These are phyloP conservation scores for Eucalyptus polybractea DNA, from an alignment of 345 rosid species.

Conservation along the genomic window DNA sequence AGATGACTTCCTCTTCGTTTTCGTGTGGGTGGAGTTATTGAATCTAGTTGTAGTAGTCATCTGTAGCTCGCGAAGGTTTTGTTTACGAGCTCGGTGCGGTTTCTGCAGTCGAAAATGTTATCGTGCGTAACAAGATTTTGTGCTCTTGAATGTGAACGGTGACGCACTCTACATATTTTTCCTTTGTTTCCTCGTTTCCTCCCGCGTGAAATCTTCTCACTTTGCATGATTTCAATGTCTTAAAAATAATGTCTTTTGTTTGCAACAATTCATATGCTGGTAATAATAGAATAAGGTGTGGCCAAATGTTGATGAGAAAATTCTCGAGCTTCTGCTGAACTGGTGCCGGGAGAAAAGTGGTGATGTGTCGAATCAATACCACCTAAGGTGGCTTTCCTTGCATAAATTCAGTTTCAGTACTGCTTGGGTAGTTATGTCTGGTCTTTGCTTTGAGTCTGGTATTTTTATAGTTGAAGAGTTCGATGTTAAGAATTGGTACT, in stretches of 20 bases:
- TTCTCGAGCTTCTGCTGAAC: background rate
- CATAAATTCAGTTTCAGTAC: background rate
- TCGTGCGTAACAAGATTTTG: background rate
- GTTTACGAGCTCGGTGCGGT: background rate
- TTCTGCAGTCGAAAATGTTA: background rate
- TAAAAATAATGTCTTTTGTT: background rate
- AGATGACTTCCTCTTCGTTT: background rate
- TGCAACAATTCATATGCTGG: background rate
- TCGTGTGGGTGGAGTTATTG: background rate
- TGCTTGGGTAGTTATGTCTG: background rate
- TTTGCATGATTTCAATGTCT: background rate
- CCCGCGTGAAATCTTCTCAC: background rate
- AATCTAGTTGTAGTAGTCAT: background rate
- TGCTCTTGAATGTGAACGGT: background rate
- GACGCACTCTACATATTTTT: background rate
- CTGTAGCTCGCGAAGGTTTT: background rate
- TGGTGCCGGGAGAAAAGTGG: background rate
- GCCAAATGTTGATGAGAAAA: background rate
- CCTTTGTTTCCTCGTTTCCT: background rate
- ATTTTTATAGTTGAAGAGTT: background rate
- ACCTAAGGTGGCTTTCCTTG: background rate
- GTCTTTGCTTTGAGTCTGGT: background rate
- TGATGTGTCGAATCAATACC: background rate
- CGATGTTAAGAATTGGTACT: background rate
- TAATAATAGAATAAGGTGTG: background rate